phyloP scores from a whole-genome alignment of 2,329 filamentous ascomycete genomes.

The Ustilaginoidea virens region DNA sequence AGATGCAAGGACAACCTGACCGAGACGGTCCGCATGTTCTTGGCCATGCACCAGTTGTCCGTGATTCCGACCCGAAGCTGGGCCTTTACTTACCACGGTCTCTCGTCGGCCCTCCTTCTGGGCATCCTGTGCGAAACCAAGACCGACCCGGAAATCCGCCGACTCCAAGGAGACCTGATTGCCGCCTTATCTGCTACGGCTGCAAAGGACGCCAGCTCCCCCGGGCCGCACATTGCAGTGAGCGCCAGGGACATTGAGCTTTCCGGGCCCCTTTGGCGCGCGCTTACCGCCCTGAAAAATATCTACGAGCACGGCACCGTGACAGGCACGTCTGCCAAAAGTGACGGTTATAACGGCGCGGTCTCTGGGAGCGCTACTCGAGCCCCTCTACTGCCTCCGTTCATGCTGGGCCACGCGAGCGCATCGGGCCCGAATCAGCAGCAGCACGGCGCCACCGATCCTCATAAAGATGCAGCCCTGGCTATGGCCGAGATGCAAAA shows the following conservation, averaged over 20 bases:
- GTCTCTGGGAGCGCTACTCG: slow-evolving; percentile 23
- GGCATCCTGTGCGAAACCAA: slow-evolving; percentile 50
- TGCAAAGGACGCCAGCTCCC: slow-evolving; percentile 42
- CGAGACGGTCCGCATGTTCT: slow-evolving; percentile 52
- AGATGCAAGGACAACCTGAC: slow-evolving; percentile 47
- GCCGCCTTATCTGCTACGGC: slow-evolving; percentile 47
- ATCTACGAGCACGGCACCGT: slow-evolving; percentile 52
- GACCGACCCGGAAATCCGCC: slow-evolving; percentile 44
- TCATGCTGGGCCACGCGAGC: slow-evolving; percentile 11
- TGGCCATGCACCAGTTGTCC: slow-evolving; percentile 53
- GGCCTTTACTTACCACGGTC: slow-evolving; percentile 53
- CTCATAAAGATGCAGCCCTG: slow-evolving; percentile 45
- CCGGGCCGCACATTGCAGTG: slow-evolving; percentile 34
- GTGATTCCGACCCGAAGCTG: slow-evolving; percentile 51
- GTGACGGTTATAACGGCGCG: slow-evolving; percentile 29
- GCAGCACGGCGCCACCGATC: slow-evolving; percentile 23
- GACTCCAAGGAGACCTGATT: slow-evolving; percentile 49
- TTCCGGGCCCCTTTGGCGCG: slow-evolving; percentile 44
- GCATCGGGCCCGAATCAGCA: slow-evolving; percentile 10
- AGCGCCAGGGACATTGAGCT: slow-evolving; percentile 47
- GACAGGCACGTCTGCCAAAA: slow-evolving; percentile 32
- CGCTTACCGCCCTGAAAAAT: slow-evolving; percentile 44
- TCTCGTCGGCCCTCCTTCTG: slow-evolving; percentile 48
- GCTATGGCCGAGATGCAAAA: slow-evolving; percentile 53
- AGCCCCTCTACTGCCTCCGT: slow-evolving; percentile 21